A percentile compares a stretch with the other conserved stretches of the same genome.
phyloP scores from a whole-genome alignment of 2,329 filamentous ascomycete species.

The Paraphoma chrysanthemicola region DNA sequence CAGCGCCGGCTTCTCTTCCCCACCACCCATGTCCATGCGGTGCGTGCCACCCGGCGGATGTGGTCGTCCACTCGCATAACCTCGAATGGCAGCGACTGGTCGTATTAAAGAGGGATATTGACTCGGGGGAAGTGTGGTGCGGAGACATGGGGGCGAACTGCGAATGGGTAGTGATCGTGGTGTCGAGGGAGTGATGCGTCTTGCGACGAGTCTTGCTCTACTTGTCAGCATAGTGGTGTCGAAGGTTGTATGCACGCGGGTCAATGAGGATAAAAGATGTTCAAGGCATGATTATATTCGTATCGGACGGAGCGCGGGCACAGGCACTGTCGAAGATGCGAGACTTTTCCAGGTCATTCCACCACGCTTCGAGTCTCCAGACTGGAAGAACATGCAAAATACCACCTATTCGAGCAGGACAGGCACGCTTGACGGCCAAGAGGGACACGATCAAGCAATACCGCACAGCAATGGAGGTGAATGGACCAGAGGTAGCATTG shows the following conservation, averaged over 20 bases:
- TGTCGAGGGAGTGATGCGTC: slow-evolving; percentile 37
- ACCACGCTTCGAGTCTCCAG: slow-evolving; percentile 11
- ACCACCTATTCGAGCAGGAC: neutral
- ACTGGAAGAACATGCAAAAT: slow-evolving; percentile 3
- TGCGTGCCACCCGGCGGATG: slow-evolving; percentile 92
- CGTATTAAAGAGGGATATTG: slow-evolving; percentile 31
- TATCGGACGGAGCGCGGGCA: slow-evolving; percentile 22
- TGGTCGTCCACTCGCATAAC: slow-evolving; percentile 68
- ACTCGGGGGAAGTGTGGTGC: slow-evolving; percentile 21
- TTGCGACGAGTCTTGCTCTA: slow-evolving; percentile 43
- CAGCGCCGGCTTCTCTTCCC: slow-evolving; percentile 80
- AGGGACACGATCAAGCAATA: too few relatives aligned
- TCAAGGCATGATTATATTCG: slow-evolving; percentile 32
- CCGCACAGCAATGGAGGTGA: too few relatives aligned
- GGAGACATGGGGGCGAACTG: slow-evolving; percentile 28
- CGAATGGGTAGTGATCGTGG: slow-evolving; percentile 23
- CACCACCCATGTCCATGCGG: slow-evolving; percentile 85
- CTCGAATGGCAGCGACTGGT: slow-evolving; percentile 55
- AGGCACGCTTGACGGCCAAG: too few relatives aligned
- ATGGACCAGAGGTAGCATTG: too few relatives aligned
- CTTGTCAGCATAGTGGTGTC: slow-evolving; percentile 42
- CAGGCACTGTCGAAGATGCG: slow-evolving; percentile 28
- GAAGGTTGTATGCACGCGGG: slow-evolving; percentile 4
- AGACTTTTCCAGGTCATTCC: slow-evolving; percentile 31
- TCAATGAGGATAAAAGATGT: slow-evolving; percentile 7